phyloP scores from a whole-genome alignment of 2,329 filamentous ascomycete species.

The Arthrobotrys entomopaga region DNA sequence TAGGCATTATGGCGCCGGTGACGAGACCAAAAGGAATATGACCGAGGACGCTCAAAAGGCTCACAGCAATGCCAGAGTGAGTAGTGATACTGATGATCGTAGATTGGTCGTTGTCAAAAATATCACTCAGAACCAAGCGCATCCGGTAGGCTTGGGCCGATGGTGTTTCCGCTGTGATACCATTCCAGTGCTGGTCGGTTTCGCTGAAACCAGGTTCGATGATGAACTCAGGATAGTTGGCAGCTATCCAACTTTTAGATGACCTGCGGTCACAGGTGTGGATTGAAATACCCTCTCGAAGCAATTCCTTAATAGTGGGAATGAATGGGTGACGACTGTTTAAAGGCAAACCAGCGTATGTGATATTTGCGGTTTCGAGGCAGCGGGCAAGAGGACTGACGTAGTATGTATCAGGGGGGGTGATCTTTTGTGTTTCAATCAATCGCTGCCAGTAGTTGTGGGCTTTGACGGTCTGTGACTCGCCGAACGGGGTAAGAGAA shows the following conservation, averaged over 20 bases:
- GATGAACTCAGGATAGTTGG: slow-evolving; percentile 66
- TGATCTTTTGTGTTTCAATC: slow-evolving; percentile 68
- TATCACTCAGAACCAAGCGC: slow-evolving; percentile 67
- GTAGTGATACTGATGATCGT: slow-evolving; percentile 71
- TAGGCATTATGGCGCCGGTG: slow-evolving; percentile 74
- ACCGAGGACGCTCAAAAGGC: slow-evolving; percentile 68
- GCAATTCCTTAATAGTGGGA: slow-evolving; percentile 71
- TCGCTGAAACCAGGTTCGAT: slow-evolving; percentile 73
- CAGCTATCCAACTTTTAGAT: slow-evolving; percentile 67
- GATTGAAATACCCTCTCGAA: slow-evolving; percentile 73
- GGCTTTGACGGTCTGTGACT: slow-evolving; percentile 69
- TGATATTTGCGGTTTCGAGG: slow-evolving; percentile 71
- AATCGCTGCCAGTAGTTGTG: slow-evolving; percentile 70
- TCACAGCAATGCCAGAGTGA: slow-evolving; percentile 69
- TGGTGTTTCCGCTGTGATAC: slow-evolving; percentile 65
- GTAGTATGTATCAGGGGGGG: slow-evolving; percentile 72
- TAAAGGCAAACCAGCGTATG: slow-evolving; percentile 68
- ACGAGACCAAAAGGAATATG: slow-evolving; percentile 71
- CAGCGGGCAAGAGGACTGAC: slow-evolving; percentile 72
- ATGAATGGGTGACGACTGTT: slow-evolving; percentile 67
- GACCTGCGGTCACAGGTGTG: slow-evolving; percentile 75
- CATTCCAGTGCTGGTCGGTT: slow-evolving; percentile 67
- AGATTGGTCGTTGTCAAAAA: slow-evolving; percentile 67
- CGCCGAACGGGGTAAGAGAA: slow-evolving; percentile 69
- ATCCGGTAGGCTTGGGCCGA: slow-evolving; percentile 67